These are phyloP conservation scores for Diversispora eburnea DNA, from an alignment of 192 early-diverging fungal species.

Conservation along the genomic window DNA sequence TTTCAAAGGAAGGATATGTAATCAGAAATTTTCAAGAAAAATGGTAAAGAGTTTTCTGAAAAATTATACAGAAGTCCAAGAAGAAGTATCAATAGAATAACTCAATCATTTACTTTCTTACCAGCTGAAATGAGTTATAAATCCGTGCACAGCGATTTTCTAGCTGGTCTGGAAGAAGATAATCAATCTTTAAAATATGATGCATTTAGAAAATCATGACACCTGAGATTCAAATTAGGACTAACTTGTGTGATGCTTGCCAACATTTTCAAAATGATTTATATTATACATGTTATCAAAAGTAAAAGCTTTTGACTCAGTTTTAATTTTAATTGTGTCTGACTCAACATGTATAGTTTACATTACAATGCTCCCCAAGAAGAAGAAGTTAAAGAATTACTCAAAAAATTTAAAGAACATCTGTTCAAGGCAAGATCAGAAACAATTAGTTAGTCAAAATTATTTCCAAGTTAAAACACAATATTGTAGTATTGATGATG, in stretches of 20 bases:
- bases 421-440: constrained; percentile 14
- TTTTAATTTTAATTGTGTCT: no score
- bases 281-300: no score
- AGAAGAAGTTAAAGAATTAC: constrained; percentile 22
- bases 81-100: constrained; percentile 28
- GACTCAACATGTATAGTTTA: no score
- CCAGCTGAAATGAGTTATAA: constrained; percentile 20
- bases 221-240: constrained; percentile 24
- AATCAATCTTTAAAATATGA: constrained; percentile 23
- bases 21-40: no score
- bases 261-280: constrained; percentile 17
- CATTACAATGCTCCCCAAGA: constrained; percentile 20
- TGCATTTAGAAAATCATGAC: constrained; percentile 23
- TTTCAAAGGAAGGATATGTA: no score
- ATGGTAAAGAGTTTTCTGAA: constrained; percentile 18
- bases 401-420: constrained; percentile 27
- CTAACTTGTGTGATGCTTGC: constrained; percentile 22
- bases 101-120: constrained; percentile 26
- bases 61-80: constrained; percentile 24
- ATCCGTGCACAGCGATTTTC: constrained; percentile 12
- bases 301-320: no score
- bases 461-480: constrained; percentile 4
- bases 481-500: no score
- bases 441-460: constrained; percentile 27
- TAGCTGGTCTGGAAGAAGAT: constrained; percentile 22